These are phyloP conservation scores for Aspergillus diversus DNA, from an alignment of 495 filamentous ascomycete genomes.

Conservation along the genomic window DNA sequence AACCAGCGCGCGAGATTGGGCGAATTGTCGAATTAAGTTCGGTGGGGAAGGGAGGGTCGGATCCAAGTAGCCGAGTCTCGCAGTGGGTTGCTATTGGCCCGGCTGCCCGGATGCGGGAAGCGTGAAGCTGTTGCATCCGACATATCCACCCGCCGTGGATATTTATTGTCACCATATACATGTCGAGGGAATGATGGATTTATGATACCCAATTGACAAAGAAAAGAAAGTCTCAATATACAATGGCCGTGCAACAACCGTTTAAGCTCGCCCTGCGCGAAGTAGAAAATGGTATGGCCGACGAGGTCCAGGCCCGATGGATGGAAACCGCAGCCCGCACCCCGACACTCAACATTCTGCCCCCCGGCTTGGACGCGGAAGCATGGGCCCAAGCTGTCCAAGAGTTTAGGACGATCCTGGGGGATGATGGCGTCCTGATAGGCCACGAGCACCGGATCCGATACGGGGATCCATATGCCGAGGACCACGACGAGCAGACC, in stretches of 20 bases:
- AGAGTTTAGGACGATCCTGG: background rate
- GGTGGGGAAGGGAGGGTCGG: background rate
- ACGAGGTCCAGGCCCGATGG: background rate
- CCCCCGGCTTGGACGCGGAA: slow-evolving; percentile 23
- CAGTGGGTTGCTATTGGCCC: background rate
- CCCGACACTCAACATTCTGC: background rate
- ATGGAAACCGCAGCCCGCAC: background rate
- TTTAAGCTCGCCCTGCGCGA: background rate
- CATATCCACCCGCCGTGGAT: background rate
- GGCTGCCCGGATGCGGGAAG: background rate
- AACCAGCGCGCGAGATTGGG: background rate
- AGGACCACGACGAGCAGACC: slow-evolving; percentile 3
- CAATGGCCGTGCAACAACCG: background rate
- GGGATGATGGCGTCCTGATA: background rate
- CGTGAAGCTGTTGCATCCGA: background rate
- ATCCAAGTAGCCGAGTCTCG: background rate
- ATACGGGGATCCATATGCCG: slow-evolving; percentile 4
- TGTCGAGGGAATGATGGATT: too few relatives aligned
- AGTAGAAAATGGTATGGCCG: slow-evolving; percentile 4
- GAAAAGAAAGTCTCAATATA: background rate
- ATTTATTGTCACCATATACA: too few relatives aligned
- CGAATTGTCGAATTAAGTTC: background rate
- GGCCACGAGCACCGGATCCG: slow-evolving; percentile 9
- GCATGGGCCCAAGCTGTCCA: slow-evolving; percentile 27
- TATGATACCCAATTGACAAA: too few relatives aligned